Evolutionary conservation across 179 eudicot genomes (phyloP).

Genomic region (Vitellaria paradoxa): DNA sequence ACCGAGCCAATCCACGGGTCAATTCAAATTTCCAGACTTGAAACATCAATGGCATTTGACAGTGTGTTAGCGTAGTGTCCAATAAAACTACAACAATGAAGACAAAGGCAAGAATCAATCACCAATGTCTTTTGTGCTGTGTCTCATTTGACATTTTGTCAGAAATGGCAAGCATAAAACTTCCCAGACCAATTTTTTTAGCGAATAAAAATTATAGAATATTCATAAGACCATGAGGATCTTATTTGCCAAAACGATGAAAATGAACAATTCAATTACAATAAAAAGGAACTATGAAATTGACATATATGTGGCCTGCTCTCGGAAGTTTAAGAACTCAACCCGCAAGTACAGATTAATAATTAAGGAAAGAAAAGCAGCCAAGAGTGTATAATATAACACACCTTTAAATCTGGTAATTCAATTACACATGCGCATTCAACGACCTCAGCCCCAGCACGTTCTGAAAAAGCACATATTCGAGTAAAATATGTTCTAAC

Average conservation of each 20-base stretch:
- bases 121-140: background rate
- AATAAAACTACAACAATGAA: background rate
- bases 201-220: too few species aligned
- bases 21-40: too few species aligned
- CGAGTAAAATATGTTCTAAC: background rate
- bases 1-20: too few species aligned
- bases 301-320: too few species aligned
- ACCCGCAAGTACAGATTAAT: background rate
- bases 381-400: background rate
- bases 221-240: too few species aligned
- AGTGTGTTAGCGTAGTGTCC: background rate
- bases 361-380: background rate
- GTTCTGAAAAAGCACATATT: conserved; percentile 12
- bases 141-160: background rate
- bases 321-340: background rate
- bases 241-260: too few species aligned
- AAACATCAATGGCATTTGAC: too few species aligned
- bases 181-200: too few species aligned
- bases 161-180: background rate
- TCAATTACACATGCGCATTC: conserved; percentile 28
- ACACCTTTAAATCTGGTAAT: conserved; percentile 23
- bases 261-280: background rate
- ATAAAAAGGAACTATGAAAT: background rate
- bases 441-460: conserved; percentile 27
- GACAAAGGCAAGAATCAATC: background rate